phyloP scores from a whole-genome alignment of 345 rosid species.

The Bruguiera parviflora region DNA sequence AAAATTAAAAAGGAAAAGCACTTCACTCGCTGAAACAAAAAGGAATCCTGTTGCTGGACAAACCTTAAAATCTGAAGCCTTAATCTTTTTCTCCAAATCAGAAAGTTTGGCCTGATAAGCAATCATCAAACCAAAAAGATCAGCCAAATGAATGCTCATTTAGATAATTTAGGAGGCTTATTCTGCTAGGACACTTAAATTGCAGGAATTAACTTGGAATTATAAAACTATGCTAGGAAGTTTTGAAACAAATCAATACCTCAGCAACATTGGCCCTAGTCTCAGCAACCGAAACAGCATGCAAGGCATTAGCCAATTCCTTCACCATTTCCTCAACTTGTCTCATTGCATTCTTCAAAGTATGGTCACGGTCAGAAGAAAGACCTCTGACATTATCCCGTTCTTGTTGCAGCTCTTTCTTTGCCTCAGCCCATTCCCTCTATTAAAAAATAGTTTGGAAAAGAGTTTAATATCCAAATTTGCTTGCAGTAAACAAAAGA shows the following conservation, averaged over 20 bases:
- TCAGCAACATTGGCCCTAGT: slow-evolving; percentile 83
- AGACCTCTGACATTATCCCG: slow-evolving; percentile 60
- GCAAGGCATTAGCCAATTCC: slow-evolving; percentile 69
- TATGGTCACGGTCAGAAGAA: slow-evolving; percentile 61
- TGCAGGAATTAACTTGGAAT: slow-evolving; percentile 1
- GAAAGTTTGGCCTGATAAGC: slow-evolving; percentile 60
- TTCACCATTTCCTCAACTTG: slow-evolving; percentile 86
- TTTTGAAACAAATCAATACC: slow-evolving; percentile 35
- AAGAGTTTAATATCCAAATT: neutral
- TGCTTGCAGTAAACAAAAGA: too few species aligned
- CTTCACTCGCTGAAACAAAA: neutral
- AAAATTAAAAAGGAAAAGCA: neutral
- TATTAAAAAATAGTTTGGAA: slow-evolving; percentile 6
- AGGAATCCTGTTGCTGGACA: neutral
- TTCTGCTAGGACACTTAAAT: slow-evolving; percentile 1
- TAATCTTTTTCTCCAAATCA: slow-evolving; percentile 65
- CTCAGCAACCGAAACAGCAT: slow-evolving; percentile 76
- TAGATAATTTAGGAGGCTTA: neutral
- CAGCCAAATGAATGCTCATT: slow-evolving; percentile 5
- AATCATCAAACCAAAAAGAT: slow-evolving; percentile 16
- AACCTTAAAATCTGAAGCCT: slow-evolving; percentile 66
- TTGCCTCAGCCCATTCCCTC: slow-evolving; percentile 98
- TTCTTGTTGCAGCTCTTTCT: slow-evolving; percentile 81
- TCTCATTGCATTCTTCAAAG: slow-evolving; percentile 64
- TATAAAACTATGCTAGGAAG: neutral